Percentiles rank a stretch among this genome's conserved stretches.
Conservation (phyloP, 768 basidiomycete genomes). For the Trametes coccinea region DNA sequence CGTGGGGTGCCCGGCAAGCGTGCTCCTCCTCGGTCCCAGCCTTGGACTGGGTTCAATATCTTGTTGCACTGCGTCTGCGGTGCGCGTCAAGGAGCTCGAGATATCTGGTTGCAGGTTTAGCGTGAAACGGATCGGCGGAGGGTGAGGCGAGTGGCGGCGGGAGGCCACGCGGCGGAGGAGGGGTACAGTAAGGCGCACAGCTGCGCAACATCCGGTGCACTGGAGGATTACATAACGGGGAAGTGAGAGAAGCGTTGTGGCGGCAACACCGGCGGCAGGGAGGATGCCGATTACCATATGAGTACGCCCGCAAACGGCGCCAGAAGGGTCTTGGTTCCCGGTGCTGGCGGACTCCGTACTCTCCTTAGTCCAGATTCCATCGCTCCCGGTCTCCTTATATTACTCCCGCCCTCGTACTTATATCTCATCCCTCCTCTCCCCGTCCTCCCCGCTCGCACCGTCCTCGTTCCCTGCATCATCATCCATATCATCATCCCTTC, state of each 20-base stretch:
- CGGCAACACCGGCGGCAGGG: constrained; percentile 18
- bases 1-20: neutral
- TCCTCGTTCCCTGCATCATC: neutral
- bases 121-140: constrained; percentile 11
- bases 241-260: constrained; percentile 20
- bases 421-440: neutral
- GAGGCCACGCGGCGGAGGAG: neutral
- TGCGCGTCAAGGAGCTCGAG: neutral
- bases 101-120: neutral
- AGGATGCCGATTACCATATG: constrained; percentile 13
- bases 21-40: neutral
- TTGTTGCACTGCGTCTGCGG: neutral
- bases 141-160: neutral
- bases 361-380: constrained; percentile 10
- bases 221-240: constrained; percentile 19
- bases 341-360: constrained; percentile 15
- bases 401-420: constrained; percentile 12
- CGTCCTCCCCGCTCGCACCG: neutral
- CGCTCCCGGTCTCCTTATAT: constrained; percentile 11
- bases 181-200: neutral
- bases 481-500: too few relatives aligned
- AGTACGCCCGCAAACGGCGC: constrained; percentile 9
- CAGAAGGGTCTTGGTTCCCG: constrained; percentile 12
- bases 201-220: constrained; percentile 12
- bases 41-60: too few relatives aligned